Evolutionary conservation across 2,329 filamentous ascomycete genomes (phyloP).

Genomic region (Lojkania enalia): DNA sequence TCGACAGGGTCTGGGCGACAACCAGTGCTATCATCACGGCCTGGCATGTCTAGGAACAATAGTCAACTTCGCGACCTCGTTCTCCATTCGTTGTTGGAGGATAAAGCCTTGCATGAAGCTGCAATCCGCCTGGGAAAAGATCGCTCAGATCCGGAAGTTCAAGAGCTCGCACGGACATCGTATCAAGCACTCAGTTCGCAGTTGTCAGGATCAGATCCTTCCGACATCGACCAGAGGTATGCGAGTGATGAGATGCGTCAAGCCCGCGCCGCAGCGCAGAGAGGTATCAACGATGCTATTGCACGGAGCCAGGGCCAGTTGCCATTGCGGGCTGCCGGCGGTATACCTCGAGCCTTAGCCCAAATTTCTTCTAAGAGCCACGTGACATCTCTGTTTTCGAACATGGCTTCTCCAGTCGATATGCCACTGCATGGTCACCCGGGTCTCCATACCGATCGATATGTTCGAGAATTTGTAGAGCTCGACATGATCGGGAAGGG

Average conservation of each 20-base stretch:
- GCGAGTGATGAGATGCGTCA: constrained; percentile 45
- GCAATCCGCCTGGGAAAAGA: constrained; percentile 41
- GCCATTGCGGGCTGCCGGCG: constrained; percentile 17
- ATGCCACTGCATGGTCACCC: constrained; percentile 32
- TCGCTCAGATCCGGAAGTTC: constrained; percentile 41
- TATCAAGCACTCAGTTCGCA: constrained; percentile 46
- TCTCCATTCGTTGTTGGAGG: constrained; percentile 52
- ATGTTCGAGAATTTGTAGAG: constrained; percentile 38
- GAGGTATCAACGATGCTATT: constrained; percentile 43
- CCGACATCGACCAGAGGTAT: constrained; percentile 41
- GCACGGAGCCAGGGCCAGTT: constrained; percentile 31
- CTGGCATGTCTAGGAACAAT: constrained; percentile 16
- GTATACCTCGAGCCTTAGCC: constrained; percentile 28
- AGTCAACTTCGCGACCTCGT: constrained; percentile 43
- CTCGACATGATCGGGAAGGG: constrained; percentile 63
- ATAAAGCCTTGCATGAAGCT: constrained; percentile 47
- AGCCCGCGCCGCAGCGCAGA: constrained; percentile 38
- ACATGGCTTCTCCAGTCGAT: constrained; percentile 1
- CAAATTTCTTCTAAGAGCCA: constrained; percentile 10
- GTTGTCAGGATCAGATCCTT: constrained; percentile 34
- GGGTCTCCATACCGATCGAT: constrained; percentile 37
- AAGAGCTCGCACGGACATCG: constrained; percentile 40
- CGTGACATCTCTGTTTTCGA: constrained; percentile 2
- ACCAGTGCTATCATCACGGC: constrained; percentile 8
- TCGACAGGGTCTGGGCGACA: constrained; percentile 23